These are phyloP conservation scores for Aureobasidium sp. DNA, from an alignment of 2,329 filamentous ascomycete genomes.

Conservation along the genomic window DNA sequence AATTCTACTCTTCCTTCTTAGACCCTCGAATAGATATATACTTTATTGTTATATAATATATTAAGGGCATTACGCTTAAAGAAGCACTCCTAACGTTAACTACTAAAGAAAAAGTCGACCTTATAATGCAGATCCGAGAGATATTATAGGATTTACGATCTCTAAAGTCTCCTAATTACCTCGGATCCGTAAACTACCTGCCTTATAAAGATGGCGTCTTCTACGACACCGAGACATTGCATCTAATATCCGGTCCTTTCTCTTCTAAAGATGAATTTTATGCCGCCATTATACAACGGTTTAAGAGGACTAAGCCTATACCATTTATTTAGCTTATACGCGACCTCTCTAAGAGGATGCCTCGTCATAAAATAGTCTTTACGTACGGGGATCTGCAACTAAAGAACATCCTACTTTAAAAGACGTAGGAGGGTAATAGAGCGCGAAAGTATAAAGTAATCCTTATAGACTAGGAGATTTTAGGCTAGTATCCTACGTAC, in stretches of 20 bases:
- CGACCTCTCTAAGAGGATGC: background rate
- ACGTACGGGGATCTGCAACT: conserved; percentile 17
- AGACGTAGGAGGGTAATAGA: background rate
- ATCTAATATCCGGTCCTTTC: conserved; percentile 15
- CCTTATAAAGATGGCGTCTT: conserved; percentile 13
- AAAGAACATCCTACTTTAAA: conserved; percentile 17
- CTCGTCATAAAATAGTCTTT: conserved; percentile 15
- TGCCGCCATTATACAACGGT: conserved; percentile 11
- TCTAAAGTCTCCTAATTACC: conserved; percentile 12
- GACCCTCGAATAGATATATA: background rate
- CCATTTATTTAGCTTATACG: conserved; percentile 8
- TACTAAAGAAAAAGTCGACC: conserved; percentile 11
- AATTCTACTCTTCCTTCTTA: conserved; percentile 1
- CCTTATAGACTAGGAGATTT: conserved; percentile 17
- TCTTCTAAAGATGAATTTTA: conserved; percentile 15
- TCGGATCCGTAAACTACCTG: conserved; percentile 11
- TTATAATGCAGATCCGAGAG: conserved; percentile 12
- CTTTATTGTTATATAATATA: conserved; percentile 18
- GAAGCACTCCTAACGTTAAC: conserved; percentile 11
- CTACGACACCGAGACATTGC: background rate
- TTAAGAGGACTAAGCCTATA: background rate
- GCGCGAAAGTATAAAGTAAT: conserved; percentile 10
- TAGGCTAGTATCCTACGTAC: conserved; percentile 19
- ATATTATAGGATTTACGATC: conserved; percentile 13
- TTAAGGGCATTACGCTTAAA: conserved; percentile 15